These are phyloP conservation scores for Moesziomyces aphidis DNA, from an alignment of 1,284 basidiomycete genomes.

Conservation along the genomic window DNA sequence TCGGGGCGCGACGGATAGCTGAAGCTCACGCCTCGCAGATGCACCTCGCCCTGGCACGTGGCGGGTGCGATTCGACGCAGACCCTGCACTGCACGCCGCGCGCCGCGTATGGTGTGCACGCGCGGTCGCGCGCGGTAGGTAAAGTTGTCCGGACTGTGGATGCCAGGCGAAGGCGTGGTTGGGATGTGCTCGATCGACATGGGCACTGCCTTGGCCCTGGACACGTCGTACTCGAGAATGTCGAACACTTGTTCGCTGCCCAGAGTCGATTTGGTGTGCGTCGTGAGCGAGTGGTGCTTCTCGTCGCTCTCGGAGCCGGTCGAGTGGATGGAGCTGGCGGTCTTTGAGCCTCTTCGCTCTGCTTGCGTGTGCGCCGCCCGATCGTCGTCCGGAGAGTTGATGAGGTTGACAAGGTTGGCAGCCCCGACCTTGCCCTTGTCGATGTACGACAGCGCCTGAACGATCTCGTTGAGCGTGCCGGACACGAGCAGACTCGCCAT, in stretches of 20 bases:
- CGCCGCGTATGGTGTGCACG: background rate
- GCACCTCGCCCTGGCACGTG: constrained; percentile 77
- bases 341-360: background rate
- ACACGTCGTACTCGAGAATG: constrained; percentile 26
- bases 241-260: constrained; percentile 10
- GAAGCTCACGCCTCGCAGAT: constrained; percentile 81
- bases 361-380: background rate
- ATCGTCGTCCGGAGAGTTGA: constrained; percentile 68
- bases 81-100: constrained; percentile 18
- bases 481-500: constrained; percentile 94
- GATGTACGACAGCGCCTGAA: constrained; percentile 81
- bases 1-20: constrained; percentile 85
- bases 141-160: constrained; percentile 21
- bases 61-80: constrained; percentile 49
- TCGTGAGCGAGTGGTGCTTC: constrained; percentile 3
- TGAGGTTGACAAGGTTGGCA: constrained; percentile 77
- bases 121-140: constrained; percentile 6
- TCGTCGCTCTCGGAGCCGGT: constrained; percentile 13
- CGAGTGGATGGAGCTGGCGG: constrained; percentile 9
- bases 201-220: constrained; percentile 39
- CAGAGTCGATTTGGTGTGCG: background rate
- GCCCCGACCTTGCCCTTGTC: constrained; percentile 89
- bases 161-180: constrained; percentile 12
- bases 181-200: constrained; percentile 50
- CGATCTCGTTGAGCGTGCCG: constrained; percentile 84